Evolutionary conservation across 2,329 filamentous ascomycete species (phyloP).

Genomic region (Colletotrichum gloeosporioides): DNA sequence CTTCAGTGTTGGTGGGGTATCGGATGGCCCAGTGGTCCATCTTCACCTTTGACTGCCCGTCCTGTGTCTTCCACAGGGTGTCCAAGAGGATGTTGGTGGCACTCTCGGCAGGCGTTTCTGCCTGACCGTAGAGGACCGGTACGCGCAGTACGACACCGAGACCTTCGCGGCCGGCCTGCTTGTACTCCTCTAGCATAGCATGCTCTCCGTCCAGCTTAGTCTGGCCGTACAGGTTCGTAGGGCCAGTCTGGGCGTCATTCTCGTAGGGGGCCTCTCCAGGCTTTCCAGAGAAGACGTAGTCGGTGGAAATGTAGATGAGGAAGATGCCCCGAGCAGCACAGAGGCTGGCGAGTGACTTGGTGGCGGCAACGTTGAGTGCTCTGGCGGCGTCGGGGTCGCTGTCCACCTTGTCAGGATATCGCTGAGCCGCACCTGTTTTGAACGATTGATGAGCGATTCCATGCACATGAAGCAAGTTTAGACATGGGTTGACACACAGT

Average conservation of each 20-base stretch:
- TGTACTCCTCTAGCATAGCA: constrained; percentile 70
- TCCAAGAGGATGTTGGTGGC: constrained; percentile 85
- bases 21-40: constrained; percentile 89
- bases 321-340: constrained; percentile 66
- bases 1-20: constrained; percentile 89
- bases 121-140: constrained; percentile 84
- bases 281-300: constrained; percentile 78
- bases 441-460: neutral
- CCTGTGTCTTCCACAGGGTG: constrained; percentile 75
- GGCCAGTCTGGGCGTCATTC: constrained; percentile 63
- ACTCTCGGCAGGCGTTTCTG: constrained; percentile 74
- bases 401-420: constrained; percentile 86
- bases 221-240: constrained; percentile 77
- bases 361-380: constrained; percentile 76
- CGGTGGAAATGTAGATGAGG: constrained; percentile 81
- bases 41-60: constrained; percentile 64
- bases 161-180: constrained; percentile 51
- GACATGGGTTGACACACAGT: constrained; percentile 63
- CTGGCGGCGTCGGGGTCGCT: constrained; percentile 77
- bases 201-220: constrained; percentile 65
- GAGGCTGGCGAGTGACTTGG: constrained; percentile 68
- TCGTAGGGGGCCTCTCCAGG: constrained; percentile 87
- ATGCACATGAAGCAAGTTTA: neutral
- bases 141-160: constrained; percentile 77
- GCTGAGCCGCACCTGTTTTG: constrained; percentile 77